Conservation (phyloP, 768 basidiomycete genomes). For the Paxillus rubicundulus region DNA sequence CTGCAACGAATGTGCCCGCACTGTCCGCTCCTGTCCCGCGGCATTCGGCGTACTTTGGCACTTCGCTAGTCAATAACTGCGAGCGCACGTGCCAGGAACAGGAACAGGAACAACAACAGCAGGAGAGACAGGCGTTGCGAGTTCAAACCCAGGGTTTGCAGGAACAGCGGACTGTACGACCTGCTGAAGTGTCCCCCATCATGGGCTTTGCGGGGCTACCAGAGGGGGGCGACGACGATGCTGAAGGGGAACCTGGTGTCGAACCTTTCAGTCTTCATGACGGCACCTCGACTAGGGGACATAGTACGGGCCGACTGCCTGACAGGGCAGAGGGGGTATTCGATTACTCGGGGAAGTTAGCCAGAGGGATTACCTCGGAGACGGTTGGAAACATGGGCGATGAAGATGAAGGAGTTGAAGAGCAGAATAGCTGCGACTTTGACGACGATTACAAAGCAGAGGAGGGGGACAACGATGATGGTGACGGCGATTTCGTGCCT, state of each 20-base stretch:
- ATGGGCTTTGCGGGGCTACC: conserved; percentile 30
- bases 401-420: conserved; percentile 29
- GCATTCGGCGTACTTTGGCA: conserved; percentile 31
- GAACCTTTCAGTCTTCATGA: conserved; percentile 28
- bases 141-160: conserved; percentile 33
- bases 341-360: conserved; percentile 19
- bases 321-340: conserved; percentile 13
- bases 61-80: conserved; percentile 31
- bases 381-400: conserved; percentile 13
- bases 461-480: conserved; percentile 27
- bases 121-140: conserved; percentile 28
- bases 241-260: conserved; percentile 33
- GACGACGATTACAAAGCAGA: conserved; percentile 32
- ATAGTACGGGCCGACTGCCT: conserved; percentile 25
- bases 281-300: conserved; percentile 16
- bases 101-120: conserved; percentile 35
- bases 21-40: conserved; percentile 34
- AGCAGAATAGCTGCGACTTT: conserved; percentile 18
- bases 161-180: conserved; percentile 32
- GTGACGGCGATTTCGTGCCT: conserved; percentile 36
- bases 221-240: conserved; percentile 34
- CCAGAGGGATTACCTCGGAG: conserved; percentile 24
- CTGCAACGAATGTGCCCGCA: conserved; percentile 22
- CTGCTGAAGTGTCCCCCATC: conserved; percentile 32
- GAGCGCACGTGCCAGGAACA: conserved; percentile 40